Evolutionary conservation across 352 stramenopile genomes (phyloP).

Genomic region (Aphanomyces invadans): DNA sequence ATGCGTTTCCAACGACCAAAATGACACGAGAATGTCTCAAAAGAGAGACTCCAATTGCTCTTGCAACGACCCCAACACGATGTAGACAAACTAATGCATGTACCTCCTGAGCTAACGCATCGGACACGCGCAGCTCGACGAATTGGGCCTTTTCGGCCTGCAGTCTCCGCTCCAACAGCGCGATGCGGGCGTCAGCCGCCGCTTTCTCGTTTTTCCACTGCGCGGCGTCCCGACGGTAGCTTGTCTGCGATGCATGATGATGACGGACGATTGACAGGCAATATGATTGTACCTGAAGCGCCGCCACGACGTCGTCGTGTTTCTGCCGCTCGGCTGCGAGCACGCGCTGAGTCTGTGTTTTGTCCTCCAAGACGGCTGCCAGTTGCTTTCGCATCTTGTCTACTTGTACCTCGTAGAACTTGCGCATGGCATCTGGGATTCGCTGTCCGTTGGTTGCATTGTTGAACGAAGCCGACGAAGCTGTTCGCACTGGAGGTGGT

Average conservation of each 20-base stretch:
- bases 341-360: conserved; percentile 43
- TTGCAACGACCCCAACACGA: too few relatives aligned
- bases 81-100: too few relatives aligned
- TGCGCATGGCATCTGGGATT: conserved; percentile 56
- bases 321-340: conserved; percentile 37
- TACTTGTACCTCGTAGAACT: conserved; percentile 78
- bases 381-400: conserved; percentile 62
- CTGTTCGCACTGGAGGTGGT: not conserved
- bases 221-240: not conserved
- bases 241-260: not conserved
- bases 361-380: conserved; percentile 35
- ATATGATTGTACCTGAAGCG: conserved; percentile 29
- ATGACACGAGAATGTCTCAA: too few relatives aligned
- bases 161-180: conserved; percentile 33
- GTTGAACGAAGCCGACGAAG: not conserved
- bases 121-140: conserved; percentile 50
- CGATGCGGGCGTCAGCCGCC: conserved; percentile 27
- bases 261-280: not conserved
- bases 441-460: not conserved
- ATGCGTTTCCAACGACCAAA: too few relatives aligned
- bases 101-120: conserved; percentile 53
- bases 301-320: conserved; percentile 27
- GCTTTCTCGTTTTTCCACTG: conserved; percentile 21
- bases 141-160: conserved; percentile 61
- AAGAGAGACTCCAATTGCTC: too few relatives aligned